Evolutionary conservation across 768 basidiomycete genomes (phyloP), one percentile per base, ranked within the genome.

Genomic region (Suillus alpinus): DNA sequence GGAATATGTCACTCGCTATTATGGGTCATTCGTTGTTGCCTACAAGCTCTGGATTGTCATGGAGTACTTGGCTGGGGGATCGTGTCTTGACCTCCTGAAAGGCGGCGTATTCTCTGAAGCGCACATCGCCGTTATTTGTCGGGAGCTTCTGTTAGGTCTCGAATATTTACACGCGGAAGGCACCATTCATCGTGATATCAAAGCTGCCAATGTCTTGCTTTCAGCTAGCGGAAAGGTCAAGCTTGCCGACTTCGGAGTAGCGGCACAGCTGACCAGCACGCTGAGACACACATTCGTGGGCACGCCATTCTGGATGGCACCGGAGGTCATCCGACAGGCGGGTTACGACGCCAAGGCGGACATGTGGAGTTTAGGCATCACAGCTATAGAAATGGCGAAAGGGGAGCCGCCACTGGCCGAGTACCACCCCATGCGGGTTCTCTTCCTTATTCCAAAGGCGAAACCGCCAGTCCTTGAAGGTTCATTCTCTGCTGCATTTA

Each of bases 31-130:
- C 74, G 94, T 99, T 58, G 88, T 94, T 65, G 87, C 91, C 39
- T 98, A 96, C 81, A 96, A 98, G 75, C 81, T 99, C 26, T 99
- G 97, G 97, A 99, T 99, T 70, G 79, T 99, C 69, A 98, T 99
- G 97, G 97, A 99, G 75, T 99, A 94, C 76, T 88, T 98, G 58
- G 95, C 94, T 0, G 97, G 97, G 46, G 97, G 97, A n/a, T 97
- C 95, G 31, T 98, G 97, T 76, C 84, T 98, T 58, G 97, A 98
- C 75, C 83, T 99, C 58, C 85, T 98, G 66, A 97, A 96, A 75
- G 85, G 94, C 1, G 96, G 94, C 31, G 79, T 84, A 34, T 97
- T 98, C 74, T 86, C 89, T 14, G 97, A 99, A 75, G 83, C 86
- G 0, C 95, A 98, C 69, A 98, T 98, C 65, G 95, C 97, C 7